Evolutionary conservation across 306 rosid species (phyloP).

Genomic region (Oemleria cerasiformis): DNA sequence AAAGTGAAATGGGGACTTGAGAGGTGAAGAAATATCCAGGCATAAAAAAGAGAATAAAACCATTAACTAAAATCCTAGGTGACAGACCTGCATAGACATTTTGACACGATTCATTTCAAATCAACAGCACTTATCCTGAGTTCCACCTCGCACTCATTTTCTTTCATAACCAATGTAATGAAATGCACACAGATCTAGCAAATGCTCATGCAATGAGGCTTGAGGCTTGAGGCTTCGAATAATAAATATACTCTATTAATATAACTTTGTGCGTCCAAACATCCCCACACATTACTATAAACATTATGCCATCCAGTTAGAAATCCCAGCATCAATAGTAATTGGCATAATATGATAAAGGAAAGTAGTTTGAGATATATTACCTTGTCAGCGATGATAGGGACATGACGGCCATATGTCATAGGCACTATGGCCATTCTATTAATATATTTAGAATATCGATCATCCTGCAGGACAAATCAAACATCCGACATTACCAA

Average conservation of each 20-base stretch:
- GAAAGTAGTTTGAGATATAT: conserved; percentile 3
- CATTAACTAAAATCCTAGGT: neutral
- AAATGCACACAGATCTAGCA: neutral
- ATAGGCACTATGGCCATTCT: conserved; percentile 90
- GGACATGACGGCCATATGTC: conserved; percentile 94
- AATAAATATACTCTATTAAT: neutral
- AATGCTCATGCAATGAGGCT: neutral
- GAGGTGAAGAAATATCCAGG: neutral
- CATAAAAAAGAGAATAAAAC: neutral
- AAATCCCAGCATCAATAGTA: neutral
- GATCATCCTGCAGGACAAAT: conserved; percentile 69
- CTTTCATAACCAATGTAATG: neutral
- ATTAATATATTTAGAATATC: conserved; percentile 74
- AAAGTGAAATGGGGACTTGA: neutral
- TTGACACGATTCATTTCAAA: neutral
- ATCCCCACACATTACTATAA: neutral
- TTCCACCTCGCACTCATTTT: neutral
- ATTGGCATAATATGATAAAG: neutral
- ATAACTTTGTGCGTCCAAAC: neutral
- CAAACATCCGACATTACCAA: neutral
- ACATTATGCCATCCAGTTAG: neutral
- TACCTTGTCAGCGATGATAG: conserved; percentile 87
- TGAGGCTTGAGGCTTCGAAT: too few species aligned
- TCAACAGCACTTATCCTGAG: neutral
- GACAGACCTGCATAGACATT: neutral